phyloP scores from a whole-genome alignment of 2,329 filamentous ascomycete species.

The Geoglossum cookeanum region DNA sequence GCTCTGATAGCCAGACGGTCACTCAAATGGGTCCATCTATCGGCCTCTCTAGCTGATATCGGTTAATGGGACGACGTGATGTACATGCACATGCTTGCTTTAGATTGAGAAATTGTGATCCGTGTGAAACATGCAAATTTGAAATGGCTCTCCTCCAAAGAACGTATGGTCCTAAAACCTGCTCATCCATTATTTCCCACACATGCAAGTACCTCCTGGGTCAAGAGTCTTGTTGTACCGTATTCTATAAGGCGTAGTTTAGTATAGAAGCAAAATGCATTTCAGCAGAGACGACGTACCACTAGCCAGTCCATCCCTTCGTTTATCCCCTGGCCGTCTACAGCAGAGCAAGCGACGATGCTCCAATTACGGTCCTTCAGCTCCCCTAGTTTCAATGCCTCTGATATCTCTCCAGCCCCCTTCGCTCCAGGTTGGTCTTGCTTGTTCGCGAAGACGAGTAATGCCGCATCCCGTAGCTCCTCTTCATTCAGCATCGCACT shows the following conservation, averaged over 20 bases:
- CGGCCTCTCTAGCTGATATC: background rate
- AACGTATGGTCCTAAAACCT: background rate
- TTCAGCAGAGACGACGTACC: conserved; percentile 30
- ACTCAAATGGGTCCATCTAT: background rate
- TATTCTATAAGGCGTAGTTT: conserved; percentile 1
- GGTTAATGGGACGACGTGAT: background rate
- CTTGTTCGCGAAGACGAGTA: conserved; percentile 96
- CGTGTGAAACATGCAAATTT: background rate
- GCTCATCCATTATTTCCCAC: background rate
- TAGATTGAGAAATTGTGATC: background rate
- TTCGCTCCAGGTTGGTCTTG: conserved; percentile 96
- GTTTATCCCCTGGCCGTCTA: conserved; percentile 82
- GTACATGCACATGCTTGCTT: background rate
- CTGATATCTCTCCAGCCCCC: conserved; percentile 89
- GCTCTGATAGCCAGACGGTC: background rate
- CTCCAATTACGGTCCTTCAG: conserved; percentile 96
- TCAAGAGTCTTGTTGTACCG: conserved; percentile 6
- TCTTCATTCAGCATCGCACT: conserved; percentile 94
- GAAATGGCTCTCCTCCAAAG: background rate
- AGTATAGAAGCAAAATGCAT: background rate
- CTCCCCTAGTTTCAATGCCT: conserved; percentile 76
- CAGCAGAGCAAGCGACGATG: conserved; percentile 92
- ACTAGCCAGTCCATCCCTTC: conserved; percentile 99
- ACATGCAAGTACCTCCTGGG: background rate
- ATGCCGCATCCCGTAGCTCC: conserved; percentile 76